Base-by-base conservation (phyloP, 176 grass and related monocot species). In the Cenchrus americanus region DNA sequence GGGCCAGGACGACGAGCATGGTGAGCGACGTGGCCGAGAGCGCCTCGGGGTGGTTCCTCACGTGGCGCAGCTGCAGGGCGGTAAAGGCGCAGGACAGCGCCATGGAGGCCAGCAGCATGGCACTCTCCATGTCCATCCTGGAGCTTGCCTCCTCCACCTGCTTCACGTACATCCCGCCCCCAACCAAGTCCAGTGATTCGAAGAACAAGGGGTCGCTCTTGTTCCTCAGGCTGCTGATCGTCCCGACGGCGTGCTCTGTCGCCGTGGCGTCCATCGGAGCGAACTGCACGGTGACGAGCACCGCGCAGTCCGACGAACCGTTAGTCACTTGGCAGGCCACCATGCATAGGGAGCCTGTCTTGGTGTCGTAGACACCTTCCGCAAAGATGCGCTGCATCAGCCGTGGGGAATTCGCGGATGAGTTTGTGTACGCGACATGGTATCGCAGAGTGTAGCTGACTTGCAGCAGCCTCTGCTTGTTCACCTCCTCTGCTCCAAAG, bases 1-100 rank as follows among this genome's bases (percentile, higher is more conserved):
- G 50, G 37, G 84, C 74, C 52, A 97, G 63, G 54, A 97, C 34
- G 59, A 83, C 41, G n/a, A 94, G 91, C 91, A 93, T 94, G 60
- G 83, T 58, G 13, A 86, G 52, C 44, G 94, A 92, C 75, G 83
- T 90, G 7, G 86, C 81, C 10, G 82, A 24, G 7, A 85, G 62
- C 13, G 79, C 46, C 60, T 78, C 48, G 10, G 87, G 86, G 63
- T 90, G 85, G 80, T n/a, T 71, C 54, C 41, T 92, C 23, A 61
- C 61, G 27, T 92, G 84, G 73, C 73, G 77, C 60, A 92, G 30
- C 52, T 41, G 30, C 51, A 76, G 73, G 30, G 18, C 15, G 6
- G 47, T 54, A 52, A 76, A 76, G 32, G 6, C 52, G 52, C 73
- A 76, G 30, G 52, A 76, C 52, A 76, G 52, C 52, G 18, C 2